A percentile compares a stretch with the other conserved stretches of the same genome.
Evolutionary conservation across 2,329 filamentous ascomycete species (phyloP).

Genomic region (Xylariaceae sp.): DNA sequence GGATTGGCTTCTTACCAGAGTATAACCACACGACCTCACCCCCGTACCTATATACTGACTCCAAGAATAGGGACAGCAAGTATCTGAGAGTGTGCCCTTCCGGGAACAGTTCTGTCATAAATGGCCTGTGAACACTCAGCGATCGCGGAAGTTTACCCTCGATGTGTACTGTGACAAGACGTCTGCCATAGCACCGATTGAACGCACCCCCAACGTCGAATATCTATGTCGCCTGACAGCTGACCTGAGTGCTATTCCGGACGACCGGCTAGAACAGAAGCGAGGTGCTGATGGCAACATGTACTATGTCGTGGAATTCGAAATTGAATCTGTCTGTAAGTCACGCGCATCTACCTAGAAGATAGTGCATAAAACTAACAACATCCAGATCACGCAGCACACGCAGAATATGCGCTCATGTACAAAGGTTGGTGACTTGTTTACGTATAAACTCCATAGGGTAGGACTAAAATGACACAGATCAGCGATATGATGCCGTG

Average conservation of each 20-base stretch:
- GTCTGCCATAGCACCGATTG: constrained; percentile 31
- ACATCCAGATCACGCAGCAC: constrained; percentile 36
- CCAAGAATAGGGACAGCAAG: constrained; percentile 32
- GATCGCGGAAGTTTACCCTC: constrained; percentile 35
- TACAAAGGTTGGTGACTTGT: constrained; percentile 36
- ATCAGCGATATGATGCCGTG: constrained; percentile 40
- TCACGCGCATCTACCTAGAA: neutral
- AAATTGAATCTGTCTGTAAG: constrained; percentile 41
- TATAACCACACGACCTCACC: constrained; percentile 8
- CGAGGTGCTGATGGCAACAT: constrained; percentile 36
- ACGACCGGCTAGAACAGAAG: constrained; percentile 32
- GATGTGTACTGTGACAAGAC: constrained; percentile 36
- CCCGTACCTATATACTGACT: neutral
- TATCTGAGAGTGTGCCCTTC: constrained; percentile 41
- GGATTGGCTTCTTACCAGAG: constrained; percentile 43
- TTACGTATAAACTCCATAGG: too few species aligned
- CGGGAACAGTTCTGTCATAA: constrained; percentile 33
- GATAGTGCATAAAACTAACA: neutral
- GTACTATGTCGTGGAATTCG: constrained; percentile 40
- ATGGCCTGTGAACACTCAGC: constrained; percentile 32
- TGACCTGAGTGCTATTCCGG: constrained; percentile 41
- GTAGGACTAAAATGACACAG: constrained; percentile 25
- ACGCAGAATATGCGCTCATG: constrained; percentile 42
- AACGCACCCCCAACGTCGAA: constrained; percentile 36
- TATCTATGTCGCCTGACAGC: constrained; percentile 39